phyloP scores from a whole-genome alignment of 768 basidiomycete genomes.

The Leccinum variicolor region DNA sequence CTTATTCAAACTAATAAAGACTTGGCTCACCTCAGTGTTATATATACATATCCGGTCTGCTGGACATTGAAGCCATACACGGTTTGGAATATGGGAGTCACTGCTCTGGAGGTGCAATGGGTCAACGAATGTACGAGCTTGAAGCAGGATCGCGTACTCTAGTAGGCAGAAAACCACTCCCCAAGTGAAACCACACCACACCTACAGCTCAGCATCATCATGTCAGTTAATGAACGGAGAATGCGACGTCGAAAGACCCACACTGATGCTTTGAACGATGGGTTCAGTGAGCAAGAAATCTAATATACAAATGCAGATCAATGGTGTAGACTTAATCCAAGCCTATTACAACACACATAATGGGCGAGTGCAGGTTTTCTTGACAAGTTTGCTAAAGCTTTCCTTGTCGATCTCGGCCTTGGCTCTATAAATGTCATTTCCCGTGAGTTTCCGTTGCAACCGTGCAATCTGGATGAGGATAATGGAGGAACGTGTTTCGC shows the following conservation, averaged over 20 bases:
- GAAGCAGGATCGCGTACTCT: slow-evolving; percentile 35
- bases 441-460: slow-evolving; percentile 60
- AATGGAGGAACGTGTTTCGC: slow-evolving; percentile 71
- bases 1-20: neutral
- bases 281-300: slow-evolving; percentile 47
- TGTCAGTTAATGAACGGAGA: neutral
- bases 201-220: slow-evolving; percentile 29
- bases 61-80: slow-evolving; percentile 60
- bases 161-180: slow-evolving; percentile 68
- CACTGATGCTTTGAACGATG: slow-evolving; percentile 68
- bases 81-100: slow-evolving; percentile 50
- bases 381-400: slow-evolving; percentile 54
- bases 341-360: slow-evolving; percentile 46
- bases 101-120: slow-evolving; percentile 36
- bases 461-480: slow-evolving; percentile 65
- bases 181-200: slow-evolving; percentile 72
- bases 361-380: slow-evolving; percentile 65
- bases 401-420: slow-evolving; percentile 60
- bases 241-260: slow-evolving; percentile 29
- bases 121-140: neutral
- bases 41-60: slow-evolving; percentile 55
- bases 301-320: slow-evolving; percentile 6
- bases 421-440: slow-evolving; percentile 56
- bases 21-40: slow-evolving; percentile 41
- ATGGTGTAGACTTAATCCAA: neutral